Base-by-base conservation (phyloP, 2,329 filamentous ascomycete species). In the Microdochium trichocladiopsis region DNA sequence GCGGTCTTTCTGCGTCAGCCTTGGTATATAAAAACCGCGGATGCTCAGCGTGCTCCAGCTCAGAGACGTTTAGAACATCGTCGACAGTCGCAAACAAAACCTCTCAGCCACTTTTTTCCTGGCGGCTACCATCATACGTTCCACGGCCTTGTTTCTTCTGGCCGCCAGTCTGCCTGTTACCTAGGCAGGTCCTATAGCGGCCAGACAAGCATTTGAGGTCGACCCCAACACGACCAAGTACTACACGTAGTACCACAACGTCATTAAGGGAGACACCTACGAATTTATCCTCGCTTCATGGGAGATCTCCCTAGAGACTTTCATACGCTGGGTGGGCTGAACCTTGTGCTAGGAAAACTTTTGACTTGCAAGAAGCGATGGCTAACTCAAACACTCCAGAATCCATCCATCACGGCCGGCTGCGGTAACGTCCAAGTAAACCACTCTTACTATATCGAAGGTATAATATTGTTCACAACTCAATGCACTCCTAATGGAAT, bases 371-470 rank as follows among this genome's bases (percentile, higher is more conserved):
- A 8, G 8, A 14, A 33, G 28, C 28, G 14, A 33, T 8, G 8
- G 28, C 28, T 33, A 33, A 33, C 28, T 33, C 28, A 33, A 33
- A n/a, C 16, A 47, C 21, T 25, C 5, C 18, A 51, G 50, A 51
- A 51, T 25, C 50, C 50, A 45, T 51, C 50, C 5, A 47, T 51
- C 37, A 51, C n/a, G 25, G 9, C n/a, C 12, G 37, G 25, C 36
- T 51, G 50, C 37, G n/a, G n/a, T 11, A 43, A 43, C 24, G 22
- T 45, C 36, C 22, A 23, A 10, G 9, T 31, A 8, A 37, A 37
- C 11, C n/a, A 22, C 24, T 45, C 36, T 25, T 51, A 51, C 22
- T 51, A 37, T 31, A 24, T 51, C 16, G 50, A 47, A n/a, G 50
- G 28, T 33, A 33, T 8, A 14, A 14, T 33, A 33, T 33, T 33